These are phyloP conservation scores for Citrullus colocynthis DNA, from an alignment of 306 rosid genomes.

Conservation along the genomic window DNA sequence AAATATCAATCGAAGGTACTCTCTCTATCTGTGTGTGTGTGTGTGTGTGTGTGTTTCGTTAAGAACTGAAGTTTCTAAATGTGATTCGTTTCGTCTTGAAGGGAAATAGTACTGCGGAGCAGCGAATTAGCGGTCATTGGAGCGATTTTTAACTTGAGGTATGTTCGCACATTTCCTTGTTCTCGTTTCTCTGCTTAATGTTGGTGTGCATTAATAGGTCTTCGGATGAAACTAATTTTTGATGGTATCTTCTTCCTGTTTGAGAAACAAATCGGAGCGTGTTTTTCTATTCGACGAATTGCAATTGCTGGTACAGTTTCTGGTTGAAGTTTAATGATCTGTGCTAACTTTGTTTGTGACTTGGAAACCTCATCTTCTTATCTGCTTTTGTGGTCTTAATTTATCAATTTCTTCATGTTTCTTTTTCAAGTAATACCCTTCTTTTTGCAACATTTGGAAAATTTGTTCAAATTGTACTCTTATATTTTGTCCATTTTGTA, in stretches of 20 bases:
- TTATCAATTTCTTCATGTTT: not conserved
- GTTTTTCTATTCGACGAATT: not conserved
- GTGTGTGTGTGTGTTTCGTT: not conserved
- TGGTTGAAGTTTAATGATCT: not conserved
- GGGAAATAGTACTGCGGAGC: constrained; percentile 54
- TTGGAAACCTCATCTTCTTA: not conserved
- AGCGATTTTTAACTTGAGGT: constrained; percentile 73
- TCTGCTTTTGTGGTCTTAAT: not conserved
- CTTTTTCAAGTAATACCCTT: not conserved
- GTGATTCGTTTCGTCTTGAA: constrained; percentile 8
- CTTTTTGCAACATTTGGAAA: not conserved
- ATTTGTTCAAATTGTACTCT: not conserved
- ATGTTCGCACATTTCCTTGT: not conserved
- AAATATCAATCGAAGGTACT: constrained; percentile 43
- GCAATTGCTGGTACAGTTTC: not conserved
- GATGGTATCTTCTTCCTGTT: not conserved
- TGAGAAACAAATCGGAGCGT: not conserved
- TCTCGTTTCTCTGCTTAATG: not conserved
- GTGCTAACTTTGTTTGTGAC: not conserved
- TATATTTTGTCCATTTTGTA: not conserved
- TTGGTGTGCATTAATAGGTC: not conserved
- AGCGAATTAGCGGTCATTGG: constrained; percentile 78
- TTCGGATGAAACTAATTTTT: not conserved
- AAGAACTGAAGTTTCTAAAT: constrained; percentile 7
- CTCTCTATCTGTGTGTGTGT: not conserved